Evolutionary conservation across 2,329 filamentous ascomycete species (phyloP).

Genomic region (Ophiocordyceps camponoti-rufipedis): DNA sequence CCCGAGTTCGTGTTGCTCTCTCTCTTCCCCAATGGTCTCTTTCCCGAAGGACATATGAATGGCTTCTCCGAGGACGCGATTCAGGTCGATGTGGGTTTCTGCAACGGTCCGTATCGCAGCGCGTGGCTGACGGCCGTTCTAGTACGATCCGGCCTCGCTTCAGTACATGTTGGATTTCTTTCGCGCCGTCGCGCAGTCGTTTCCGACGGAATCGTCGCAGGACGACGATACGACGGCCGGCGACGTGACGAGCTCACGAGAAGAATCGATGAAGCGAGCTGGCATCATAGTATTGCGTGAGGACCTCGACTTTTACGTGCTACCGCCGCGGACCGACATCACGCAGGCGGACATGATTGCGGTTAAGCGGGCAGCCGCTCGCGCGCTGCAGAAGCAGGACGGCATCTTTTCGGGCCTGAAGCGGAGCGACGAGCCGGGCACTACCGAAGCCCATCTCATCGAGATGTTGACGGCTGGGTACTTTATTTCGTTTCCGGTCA

Average conservation of each 20-base stretch:
- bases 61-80: constrained; percentile 89
- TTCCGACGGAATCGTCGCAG: constrained; percentile 52
- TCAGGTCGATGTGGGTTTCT: constrained; percentile 78
- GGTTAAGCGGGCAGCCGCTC: constrained; percentile 81
- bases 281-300: constrained; percentile 95
- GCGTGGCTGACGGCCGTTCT: constrained; percentile 4
- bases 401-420: constrained; percentile 93
- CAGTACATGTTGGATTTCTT: constrained; percentile 99
- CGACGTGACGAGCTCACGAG: constrained; percentile 51
- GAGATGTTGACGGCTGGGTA: constrained; percentile 98
- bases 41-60: constrained; percentile 91
- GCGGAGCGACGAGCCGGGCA: constrained; percentile 88
- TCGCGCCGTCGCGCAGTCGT: constrained; percentile 88
- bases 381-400: constrained; percentile 70
- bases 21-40: constrained; percentile 95
- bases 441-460: constrained; percentile 93
- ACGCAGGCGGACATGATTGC: constrained; percentile 83
- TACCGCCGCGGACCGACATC: constrained; percentile 73
- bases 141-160: constrained; percentile 93
- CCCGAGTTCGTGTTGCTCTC: constrained; percentile 95
- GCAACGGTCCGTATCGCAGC: background rate
- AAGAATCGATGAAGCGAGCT: constrained; percentile 74
- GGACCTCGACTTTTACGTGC: constrained; percentile 93
- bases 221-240: constrained; percentile 46
- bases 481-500: constrained; percentile 13